Base-by-base conservation (phyloP, 139 green algal genomes). In the Tetraselmis chui region DNA sequence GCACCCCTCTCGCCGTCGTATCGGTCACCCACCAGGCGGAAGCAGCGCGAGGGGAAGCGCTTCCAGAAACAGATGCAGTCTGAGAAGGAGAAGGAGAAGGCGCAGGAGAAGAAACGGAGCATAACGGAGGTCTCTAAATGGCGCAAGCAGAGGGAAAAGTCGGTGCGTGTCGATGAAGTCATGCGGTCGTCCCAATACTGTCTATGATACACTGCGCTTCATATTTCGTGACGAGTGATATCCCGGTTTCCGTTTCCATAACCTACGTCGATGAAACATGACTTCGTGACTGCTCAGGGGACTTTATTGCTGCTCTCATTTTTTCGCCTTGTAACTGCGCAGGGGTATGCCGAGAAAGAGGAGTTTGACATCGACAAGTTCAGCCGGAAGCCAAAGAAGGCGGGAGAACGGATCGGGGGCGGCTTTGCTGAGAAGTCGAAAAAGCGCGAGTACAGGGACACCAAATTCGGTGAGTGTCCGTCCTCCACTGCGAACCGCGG, bases 31-130 rank as follows among this genome's bases (percentile, higher is more conserved):
- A 81, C 79, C 90, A 95, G 92, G 80, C 89, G 91, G 28, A 98
- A 98, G 89, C 88, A 95, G 84, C 89, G 96, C 1, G 94, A 98
- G 86, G 74, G 83, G 30, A 99, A 98, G 93, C 91, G 90, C 80
- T 99, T 95, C 84, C 81, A 82, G 76, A 99, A 99, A 89, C 89
- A 96, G 84, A 93, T 98, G 80, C 89, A 95, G 86, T 92, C 91
- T 23, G 93, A 96, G 86, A 93, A 92, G 80, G 32, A 89, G 31
- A 98, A 97, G 84, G 93, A 99, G 87, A 88, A 91, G 18, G 86
- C 85, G 28, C 83, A 92, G 75, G 81, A 90, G 18, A 97, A 97
- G 89, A 99, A 99, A 88, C 67, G 86, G 5, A 83, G 89, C 67
- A 95, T 98, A 76, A 84, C 91, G 22, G 84, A 88, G 29, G 85